Percentiles rank a stretch among this genome's conserved stretches.
Evolutionary conservation across 1,284 basidiomycete genomes (phyloP).

Genomic region (Cryptococcus sp.): DNA sequence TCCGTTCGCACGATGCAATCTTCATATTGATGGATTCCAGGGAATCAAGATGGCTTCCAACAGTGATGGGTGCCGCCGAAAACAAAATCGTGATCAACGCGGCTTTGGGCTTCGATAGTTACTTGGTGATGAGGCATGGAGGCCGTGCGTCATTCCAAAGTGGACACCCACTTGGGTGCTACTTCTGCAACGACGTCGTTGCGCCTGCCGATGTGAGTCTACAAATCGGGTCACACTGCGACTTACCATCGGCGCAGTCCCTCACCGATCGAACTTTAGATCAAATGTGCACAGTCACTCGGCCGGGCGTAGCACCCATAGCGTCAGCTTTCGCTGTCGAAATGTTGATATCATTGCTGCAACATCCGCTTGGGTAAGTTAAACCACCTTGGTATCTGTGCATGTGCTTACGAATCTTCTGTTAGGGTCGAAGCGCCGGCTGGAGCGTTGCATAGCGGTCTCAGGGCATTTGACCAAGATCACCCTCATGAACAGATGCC

Average conservation of each 20-base stretch:
- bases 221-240: no score
- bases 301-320: conserved; percentile 92
- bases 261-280: conserved; percentile 92
- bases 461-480: no score
- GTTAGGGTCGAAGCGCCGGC: no score
- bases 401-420: no score
- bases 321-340: conserved; percentile 91
- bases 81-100: conserved; percentile 94
- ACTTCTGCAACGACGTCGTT: conserved; percentile 98
- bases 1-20: conserved; percentile 82
- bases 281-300: conserved; percentile 98
- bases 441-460: no score
- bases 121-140: conserved; percentile 95
- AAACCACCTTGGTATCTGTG: no score
- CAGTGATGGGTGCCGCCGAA: conserved; percentile 77
- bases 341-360: conserved; percentile 81
- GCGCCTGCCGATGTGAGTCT: conserved; percentile 84
- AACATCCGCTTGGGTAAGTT: conserved; percentile 82
- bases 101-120: conserved; percentile 94
- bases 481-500: conserved; percentile 53
- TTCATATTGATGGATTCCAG: conserved; percentile 98
- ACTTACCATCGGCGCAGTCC: conserved; percentile 61
- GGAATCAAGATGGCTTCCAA: conserved; percentile 94
- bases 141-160: conserved; percentile 32
- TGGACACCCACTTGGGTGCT: conserved; percentile 71